Evolutionary conservation across 768 basidiomycete species (phyloP).

Genomic region (Amanita molliuscula): DNA sequence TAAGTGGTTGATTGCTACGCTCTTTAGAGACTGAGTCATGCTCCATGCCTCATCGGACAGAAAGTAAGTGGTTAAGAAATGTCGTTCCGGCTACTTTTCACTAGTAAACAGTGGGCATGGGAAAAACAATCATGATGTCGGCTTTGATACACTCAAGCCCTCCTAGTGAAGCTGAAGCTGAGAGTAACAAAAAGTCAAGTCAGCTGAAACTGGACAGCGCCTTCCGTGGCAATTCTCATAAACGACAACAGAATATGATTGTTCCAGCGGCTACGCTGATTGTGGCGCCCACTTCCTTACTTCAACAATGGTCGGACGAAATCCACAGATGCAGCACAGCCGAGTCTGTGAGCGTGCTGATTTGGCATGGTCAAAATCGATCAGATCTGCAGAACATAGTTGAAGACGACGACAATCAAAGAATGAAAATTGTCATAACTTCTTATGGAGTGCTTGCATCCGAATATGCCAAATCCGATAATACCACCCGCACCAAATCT

Average conservation of each 20-base stretch:
- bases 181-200: conserved; percentile 28
- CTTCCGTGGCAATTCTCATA: conserved; percentile 35
- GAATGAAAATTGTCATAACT: conserved; percentile 76
- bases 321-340: conserved; percentile 74
- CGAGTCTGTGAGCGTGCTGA: conserved; percentile 49
- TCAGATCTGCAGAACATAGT: conserved; percentile 54
- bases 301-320: conserved; percentile 92
- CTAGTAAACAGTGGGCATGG: conserved; percentile 74
- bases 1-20: conserved; percentile 13
- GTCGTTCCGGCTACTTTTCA: not conserved
- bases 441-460: conserved; percentile 89
- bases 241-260: conserved; percentile 20
- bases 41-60: not conserved
- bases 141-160: conserved; percentile 78
- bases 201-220: conserved; percentile 55
- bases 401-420: conserved; percentile 37
- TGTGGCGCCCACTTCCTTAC: conserved; percentile 84
- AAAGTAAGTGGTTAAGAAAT: not conserved
- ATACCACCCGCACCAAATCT: conserved; percentile 32
- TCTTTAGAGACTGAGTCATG: not conserved
- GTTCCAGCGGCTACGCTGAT: conserved; percentile 67
- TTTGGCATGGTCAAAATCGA: conserved; percentile 89
- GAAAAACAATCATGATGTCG: conserved; percentile 90
- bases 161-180: conserved; percentile 22
- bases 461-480: conserved; percentile 68